These are phyloP conservation scores for Claviceps humidiphila DNA, from an alignment of 2,329 filamentous ascomycete species.

Conservation along the genomic window DNA sequence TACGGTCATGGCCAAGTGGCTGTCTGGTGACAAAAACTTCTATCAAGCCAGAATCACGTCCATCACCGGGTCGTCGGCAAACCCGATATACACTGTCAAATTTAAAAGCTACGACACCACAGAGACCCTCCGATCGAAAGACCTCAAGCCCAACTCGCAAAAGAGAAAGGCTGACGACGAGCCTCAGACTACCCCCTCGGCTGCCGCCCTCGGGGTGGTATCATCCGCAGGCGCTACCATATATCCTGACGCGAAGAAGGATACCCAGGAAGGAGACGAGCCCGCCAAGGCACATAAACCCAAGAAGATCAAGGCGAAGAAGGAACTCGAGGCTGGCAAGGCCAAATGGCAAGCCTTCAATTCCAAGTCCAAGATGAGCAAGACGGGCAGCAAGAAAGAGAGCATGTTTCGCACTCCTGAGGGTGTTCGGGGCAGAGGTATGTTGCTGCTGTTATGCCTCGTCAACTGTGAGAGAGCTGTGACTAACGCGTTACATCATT, in stretches of 20 bases:
- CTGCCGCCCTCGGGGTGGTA: conserved; percentile 31
- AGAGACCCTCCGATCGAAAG: conserved; percentile 68
- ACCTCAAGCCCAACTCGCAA: conserved; percentile 67
- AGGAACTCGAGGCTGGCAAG: conserved; percentile 82
- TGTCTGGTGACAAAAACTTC: conserved; percentile 75
- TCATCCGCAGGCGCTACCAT: conserved; percentile 43
- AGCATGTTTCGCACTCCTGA: conserved; percentile 96
- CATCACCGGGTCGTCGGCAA: conserved; percentile 81
- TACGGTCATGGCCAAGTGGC: conserved; percentile 79
- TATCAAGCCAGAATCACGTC: conserved; percentile 89
- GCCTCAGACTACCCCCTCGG: conserved; percentile 39
- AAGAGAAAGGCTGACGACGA: conserved; percentile 88
- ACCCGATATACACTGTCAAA: conserved; percentile 85
- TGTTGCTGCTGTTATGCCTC: conserved; percentile 10
- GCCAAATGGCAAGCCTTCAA: conserved; percentile 92
- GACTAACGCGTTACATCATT: conserved; percentile 10
- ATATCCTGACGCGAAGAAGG: conserved; percentile 48
- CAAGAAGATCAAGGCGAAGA: conserved; percentile 84
- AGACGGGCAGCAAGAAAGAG: conserved; percentile 68
- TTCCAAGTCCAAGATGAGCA: conserved; percentile 58
- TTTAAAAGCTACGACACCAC: conserved; percentile 85
- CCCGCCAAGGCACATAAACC: conserved; percentile 60
- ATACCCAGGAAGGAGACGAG: conserved; percentile 50
- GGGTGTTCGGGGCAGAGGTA: conserved; percentile 74
- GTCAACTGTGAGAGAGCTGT: not conserved